Evolutionary conservation across 139 green algal species (phyloP), one percentile per base, ranked within the genome.

Genomic region (Picochlorum sp.): DNA sequence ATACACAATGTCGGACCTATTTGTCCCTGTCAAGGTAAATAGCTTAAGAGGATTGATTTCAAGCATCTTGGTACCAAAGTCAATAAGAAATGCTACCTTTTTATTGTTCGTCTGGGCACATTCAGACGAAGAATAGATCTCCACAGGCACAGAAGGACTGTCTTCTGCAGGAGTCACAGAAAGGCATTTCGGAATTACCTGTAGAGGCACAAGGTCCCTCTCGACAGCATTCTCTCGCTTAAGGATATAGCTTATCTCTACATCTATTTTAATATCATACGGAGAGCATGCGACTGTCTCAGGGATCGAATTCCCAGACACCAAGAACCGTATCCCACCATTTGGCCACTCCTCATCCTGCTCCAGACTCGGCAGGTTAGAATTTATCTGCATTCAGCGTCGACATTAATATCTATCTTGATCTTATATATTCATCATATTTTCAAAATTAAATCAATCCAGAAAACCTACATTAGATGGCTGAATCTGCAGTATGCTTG

Each of bases 1-100:
- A 35, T 61, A 61, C 7, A 61, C 31, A 13, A 61, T 30, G n/a
- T 61, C 55, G 7, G 14, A 24, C 13, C 55, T 35, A 13, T 9
- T 51, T 9, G 55, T 25, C 9, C 55, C 55, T 24, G 55, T 61
- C 10, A 61, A n/a, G 24, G 53, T 61, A 14, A 61, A 45, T 20
- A 61, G 32, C 16, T 61, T 49, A n/a, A 49, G 18, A 35, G 55
- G 55, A 51, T 61, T 61, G 4, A 18, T n/a, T 26, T 61, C 55
- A 9, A 53, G 16, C 16, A 61, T 13, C 20, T 33, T 50, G 26
- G 13, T 32, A 22, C 30, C 55, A 26, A 61, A 61, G 22, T 51
- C 13, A 49, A 61, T 61, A 12, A 61, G 12, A n/a, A 61, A 61
- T 33, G 31, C n/a, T 13, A 61, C 14, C 6, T 22, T 13, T 22